phyloP scores from a whole-genome alignment of 2,329 filamentous ascomycete species.

The Coleophoma cylindrospora region DNA sequence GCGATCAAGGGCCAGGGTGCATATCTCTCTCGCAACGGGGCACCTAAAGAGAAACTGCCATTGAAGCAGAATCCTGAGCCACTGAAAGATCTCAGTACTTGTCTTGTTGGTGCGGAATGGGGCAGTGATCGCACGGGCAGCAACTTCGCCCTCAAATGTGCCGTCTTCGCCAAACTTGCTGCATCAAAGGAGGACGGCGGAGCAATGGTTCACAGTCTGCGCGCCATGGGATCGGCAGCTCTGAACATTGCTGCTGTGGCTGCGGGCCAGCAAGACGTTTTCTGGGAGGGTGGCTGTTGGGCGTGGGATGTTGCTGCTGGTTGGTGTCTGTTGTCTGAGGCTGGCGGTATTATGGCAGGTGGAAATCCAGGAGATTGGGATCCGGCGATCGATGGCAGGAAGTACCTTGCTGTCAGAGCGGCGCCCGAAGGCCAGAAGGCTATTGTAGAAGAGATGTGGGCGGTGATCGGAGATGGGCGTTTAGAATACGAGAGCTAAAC shows the following conservation, averaged over 20 bases:
- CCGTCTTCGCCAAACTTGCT: constrained; percentile 58
- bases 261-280: constrained; percentile 64
- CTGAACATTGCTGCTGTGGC: constrained; percentile 72
- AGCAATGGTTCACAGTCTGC: constrained; percentile 70
- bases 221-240: constrained; percentile 68
- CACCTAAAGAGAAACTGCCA: constrained; percentile 37
- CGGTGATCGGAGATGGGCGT: constrained; percentile 47
- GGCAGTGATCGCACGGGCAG: constrained; percentile 61
- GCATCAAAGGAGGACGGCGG: constrained; percentile 57
- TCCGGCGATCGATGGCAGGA: constrained; percentile 50
- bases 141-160: constrained; percentile 66
- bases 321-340: constrained; percentile 71
- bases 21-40: constrained; percentile 39
- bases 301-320: constrained; percentile 83
- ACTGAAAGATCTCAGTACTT: constrained; percentile 53
- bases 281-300: constrained; percentile 83
- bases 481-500: constrained; percentile 38
- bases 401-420: constrained; percentile 59
- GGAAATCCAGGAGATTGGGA: constrained; percentile 72
- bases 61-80: constrained; percentile 45
- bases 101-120: constrained; percentile 70
- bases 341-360: constrained; percentile 67
- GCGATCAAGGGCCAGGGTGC: constrained; percentile 65
- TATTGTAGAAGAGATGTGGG: constrained; percentile 62
- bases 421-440: constrained; percentile 55